Base-by-base conservation (phyloP, 2,329 filamentous ascomycete species). In the Diplodia corticola region DNA sequence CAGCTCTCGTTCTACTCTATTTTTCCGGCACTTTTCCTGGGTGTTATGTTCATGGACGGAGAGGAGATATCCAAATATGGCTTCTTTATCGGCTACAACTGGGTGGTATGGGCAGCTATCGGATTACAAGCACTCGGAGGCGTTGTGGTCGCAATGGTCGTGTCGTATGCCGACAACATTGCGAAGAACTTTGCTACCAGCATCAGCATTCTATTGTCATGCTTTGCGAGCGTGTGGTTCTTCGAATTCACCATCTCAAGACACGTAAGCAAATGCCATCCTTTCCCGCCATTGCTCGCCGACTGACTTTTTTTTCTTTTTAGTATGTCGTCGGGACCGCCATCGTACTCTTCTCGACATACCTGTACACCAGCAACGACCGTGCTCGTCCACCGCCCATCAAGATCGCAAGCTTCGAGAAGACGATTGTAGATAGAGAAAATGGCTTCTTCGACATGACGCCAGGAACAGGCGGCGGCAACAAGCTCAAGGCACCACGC, bases 51-150 rank as follows among this genome's bases (percentile, higher is more conserved):
- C 80, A 91, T 92, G 69, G 95, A 99, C 71, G 95, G 94, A 28
- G 87, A 89, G 68, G 89, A 91, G 48, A 93, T 99, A 69, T 85
- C 89, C 28, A 87, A 90, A 76, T 88, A 91, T 69, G 95, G 95
- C 13, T 96, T 98, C 79, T 98, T 99, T 71, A 90, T 91, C 66
- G 95, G 95, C 2, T 99, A 98, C 80, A 97, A 96, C 76, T 90
- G 87, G 84, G 84, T 94, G 22, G 94, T 98, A 3, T 97, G 93
- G 93, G 83, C 88, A 5, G 91, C 93, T 4, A 91, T 98, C 71
- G 75, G 88, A 5, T 85, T 95, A 67, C 95, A 99, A 76, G 91
- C 93, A 0, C 80, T 89, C 40, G 93, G 93, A 35, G 95, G 94
- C 26, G 85, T 98, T 30, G 81, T 96, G n/a, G 89, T 92, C 10